Evolutionary conservation across 768 basidiomycete genomes (phyloP).

Genomic region (Favolaschia claudopus): DNA sequence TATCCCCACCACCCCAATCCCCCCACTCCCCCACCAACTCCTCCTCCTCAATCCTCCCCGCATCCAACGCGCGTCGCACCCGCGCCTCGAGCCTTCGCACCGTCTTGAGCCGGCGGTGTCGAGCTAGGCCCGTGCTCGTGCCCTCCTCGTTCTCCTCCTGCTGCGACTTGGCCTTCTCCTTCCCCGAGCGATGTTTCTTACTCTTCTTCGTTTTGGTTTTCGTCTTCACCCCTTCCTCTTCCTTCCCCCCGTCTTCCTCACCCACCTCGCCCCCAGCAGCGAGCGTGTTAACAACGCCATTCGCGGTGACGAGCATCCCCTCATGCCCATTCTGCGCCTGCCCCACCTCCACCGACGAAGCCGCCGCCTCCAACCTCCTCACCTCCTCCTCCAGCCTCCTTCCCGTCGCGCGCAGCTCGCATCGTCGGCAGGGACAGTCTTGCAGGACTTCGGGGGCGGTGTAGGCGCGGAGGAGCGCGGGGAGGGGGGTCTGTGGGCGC

Average conservation of each 20-base stretch:
- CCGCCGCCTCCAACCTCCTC: constrained; percentile 58
- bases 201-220: neutral
- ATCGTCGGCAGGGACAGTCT: constrained; percentile 94
- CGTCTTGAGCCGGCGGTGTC: constrained; percentile 74
- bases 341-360: constrained; percentile 27
- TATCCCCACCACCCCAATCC: constrained; percentile 4
- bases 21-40: constrained; percentile 27
- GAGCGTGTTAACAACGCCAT: neutral
- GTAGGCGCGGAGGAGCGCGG: constrained; percentile 71
- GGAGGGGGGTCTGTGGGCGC: constrained; percentile 18
- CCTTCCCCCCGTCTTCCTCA: neutral
- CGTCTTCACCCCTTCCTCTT: neutral
- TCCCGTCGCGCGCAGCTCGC: constrained; percentile 84
- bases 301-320: neutral
- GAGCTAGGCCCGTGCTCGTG: constrained; percentile 45
- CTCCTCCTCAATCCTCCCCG: constrained; percentile 85
- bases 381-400: constrained; percentile 68
- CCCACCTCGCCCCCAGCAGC: neutral
- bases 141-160: constrained; percentile 26
- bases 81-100: constrained; percentile 68
- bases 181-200: neutral
- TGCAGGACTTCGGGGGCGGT: constrained; percentile 86
- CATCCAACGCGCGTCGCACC: constrained; percentile 69
- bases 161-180: neutral
- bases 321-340: neutral